Evolutionary conservation across 2,329 filamentous ascomycete species (phyloP), one percentile per base, ranked within the genome.

Genomic region (Aplosporella prunicola): DNA sequence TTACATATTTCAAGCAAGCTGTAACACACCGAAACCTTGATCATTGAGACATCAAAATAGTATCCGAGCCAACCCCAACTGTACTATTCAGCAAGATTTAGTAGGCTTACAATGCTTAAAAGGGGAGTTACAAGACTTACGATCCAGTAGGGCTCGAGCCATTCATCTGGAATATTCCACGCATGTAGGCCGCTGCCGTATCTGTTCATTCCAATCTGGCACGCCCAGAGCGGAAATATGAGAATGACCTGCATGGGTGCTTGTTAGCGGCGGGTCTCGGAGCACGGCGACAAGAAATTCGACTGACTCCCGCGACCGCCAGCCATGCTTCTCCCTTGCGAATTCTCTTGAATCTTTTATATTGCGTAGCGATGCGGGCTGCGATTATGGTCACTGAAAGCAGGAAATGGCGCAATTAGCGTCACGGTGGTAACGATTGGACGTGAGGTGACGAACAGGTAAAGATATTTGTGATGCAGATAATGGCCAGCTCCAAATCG

Each of bases 21-120:
- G 26, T 40, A 40, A 17, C 38, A 40, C 32, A 40, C 27, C 14
- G 38, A 40, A 20, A 40, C 32, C 16, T 40, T 40, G 25, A 40
- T 29, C 11, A 40, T 35, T 8, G 32, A 40, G 5, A 40, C 26
- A 6, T 35, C 38, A n/a, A 40, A 31, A 22, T 40, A 40, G 16
- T 40, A 31, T 8, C 26, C 27, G 23, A 30, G 14, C 38, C 38
- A 40, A 6, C 38, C 38, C 2, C 23, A 20, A 13, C 27, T 35
- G 32, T 32, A 40, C 38, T 40, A n/a, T 24, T n/a, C 8, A 24
- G 22, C 8, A n/a, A 24, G 8, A 8, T 8, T 24, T 24, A 24
- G 8, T 24, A 8, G n/a, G 22, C 8, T 8, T 24, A 8, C n/a
- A n/a, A n/a, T n/a, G n/a, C n/a, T n/a, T n/a, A n/a, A n/a, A n/a